Evolutionary conservation across 2,329 filamentous ascomycete genomes (phyloP).

Genomic region (Hypoxylon sp.): DNA sequence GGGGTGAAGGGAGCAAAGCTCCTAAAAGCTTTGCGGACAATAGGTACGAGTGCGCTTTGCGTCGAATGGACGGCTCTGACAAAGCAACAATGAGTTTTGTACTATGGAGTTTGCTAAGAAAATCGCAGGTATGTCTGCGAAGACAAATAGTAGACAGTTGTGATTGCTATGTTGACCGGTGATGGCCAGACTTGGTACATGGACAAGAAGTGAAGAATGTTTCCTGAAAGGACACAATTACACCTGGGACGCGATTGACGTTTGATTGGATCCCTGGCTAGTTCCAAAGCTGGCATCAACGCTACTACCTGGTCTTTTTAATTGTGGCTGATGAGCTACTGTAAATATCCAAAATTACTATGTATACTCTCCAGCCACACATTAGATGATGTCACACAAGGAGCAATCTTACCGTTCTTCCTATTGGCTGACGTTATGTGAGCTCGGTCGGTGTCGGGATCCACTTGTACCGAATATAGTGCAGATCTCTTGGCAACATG

Average conservation of each 20-base stretch:
- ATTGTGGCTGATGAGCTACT: constrained; percentile 40
- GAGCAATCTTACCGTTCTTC: not conserved
- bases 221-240: constrained; percentile 59
- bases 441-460: constrained; percentile 20
- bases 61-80: constrained; percentile 7
- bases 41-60: constrained; percentile 20
- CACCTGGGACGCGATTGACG: constrained; percentile 57
- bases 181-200: constrained; percentile 18
- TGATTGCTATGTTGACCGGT: constrained; percentile 23
- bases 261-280: constrained; percentile 56
- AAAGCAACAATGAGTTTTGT: not conserved
- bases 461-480: constrained; percentile 4
- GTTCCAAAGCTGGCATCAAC: not conserved
- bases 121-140: constrained; percentile 1
- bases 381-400: constrained; percentile 32
- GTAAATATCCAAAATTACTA: constrained; percentile 43
- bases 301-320: constrained; percentile 22
- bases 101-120: not conserved
- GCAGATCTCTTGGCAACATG: constrained; percentile 27
- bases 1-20: constrained; percentile 43
- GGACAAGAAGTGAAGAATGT: constrained; percentile 38
- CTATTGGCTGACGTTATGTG: constrained; percentile 24
- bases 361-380: constrained; percentile 32
- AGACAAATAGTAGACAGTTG: constrained; percentile 3
- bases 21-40: constrained; percentile 39